These are phyloP conservation scores for Amanita phalloides DNA, from an alignment of 768 basidiomycete species.

Conservation along the genomic window DNA sequence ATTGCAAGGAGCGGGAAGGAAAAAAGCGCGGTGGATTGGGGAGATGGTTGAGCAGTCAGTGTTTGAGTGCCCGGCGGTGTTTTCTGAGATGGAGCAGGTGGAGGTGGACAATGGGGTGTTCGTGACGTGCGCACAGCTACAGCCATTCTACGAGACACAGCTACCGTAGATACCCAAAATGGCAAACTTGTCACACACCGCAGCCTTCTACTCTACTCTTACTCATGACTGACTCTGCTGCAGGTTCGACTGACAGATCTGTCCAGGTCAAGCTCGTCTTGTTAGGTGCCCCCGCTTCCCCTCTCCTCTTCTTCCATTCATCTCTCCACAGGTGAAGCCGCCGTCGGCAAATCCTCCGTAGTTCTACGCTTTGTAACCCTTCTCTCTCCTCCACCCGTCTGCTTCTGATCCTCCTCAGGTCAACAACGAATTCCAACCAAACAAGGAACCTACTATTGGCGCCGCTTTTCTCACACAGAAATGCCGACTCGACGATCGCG, in stretches of 20 bases:
- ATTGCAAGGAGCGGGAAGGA: constrained; percentile 32
- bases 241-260: constrained; percentile 74
- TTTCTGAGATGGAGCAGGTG: constrained; percentile 15
- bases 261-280: constrained; percentile 97
- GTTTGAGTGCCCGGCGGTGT: constrained; percentile 28
- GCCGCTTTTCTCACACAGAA: constrained; percentile 95
- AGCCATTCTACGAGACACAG: constrained; percentile 21
- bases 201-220: constrained; percentile 8
- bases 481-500: constrained; percentile 89
- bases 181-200: constrained; percentile 15
- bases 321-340: constrained; percentile 74
- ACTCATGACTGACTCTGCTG: constrained; percentile 64
- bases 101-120: constrained; percentile 33
- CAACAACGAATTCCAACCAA: constrained; percentile 95
- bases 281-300: constrained; percentile 45
- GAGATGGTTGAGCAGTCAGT: constrained; percentile 3
- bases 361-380: constrained; percentile 82
- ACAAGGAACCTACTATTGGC: constrained; percentile 98
- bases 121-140: constrained; percentile 31
- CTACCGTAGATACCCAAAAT: constrained; percentile 10
- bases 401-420: constrained; percentile 37
- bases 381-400: background rate
- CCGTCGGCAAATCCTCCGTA: constrained; percentile 98
- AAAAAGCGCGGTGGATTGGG: constrained; percentile 28
- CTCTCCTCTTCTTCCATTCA: constrained; percentile 6